Base-by-base conservation (phyloP, 805 yeast genomes). In the Wickerhamomyces hampshirensis region DNA sequence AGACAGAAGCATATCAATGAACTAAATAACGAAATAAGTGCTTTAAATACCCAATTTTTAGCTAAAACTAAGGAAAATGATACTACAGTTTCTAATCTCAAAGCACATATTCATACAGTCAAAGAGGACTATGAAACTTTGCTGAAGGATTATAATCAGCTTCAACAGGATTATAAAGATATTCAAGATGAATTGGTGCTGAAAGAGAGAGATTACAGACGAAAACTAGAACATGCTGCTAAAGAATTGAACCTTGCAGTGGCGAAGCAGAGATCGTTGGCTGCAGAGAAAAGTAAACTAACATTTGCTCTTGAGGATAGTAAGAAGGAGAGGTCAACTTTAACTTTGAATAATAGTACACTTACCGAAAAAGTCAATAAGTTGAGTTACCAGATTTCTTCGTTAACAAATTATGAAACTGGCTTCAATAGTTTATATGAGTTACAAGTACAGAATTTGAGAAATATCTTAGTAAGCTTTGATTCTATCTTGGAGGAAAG, bases 401-500 rank as follows among this genome's bases (percentile, higher is more conserved):
- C 51, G 10, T 29, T 52, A 27, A 31, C 48, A 6, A 60, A 60
- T 10, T 58, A 67, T 35, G 67, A 70, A 31, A 53, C 64, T 30
- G 71, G 70, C 23, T 65, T 68, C 36, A 62, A 65, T 19, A 71
- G 65, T 28, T 40, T 77, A 3, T 55, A 65, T 11, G 56, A 53
- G 4, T 45, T 60, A 8, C 76, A 73, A 38, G 52, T 73, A 3
- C 56, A 63, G 5, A 73, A 71, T 40, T 68, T 77, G 30, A 66
- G 71, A 11, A 74, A 66, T 42, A 51, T 77, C n/a, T 60, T 78
- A 28, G 59, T 62, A 14, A 64, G 73, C 1, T 69, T 79, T 38
- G 68, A 71, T 27, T 69, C 71, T 43, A 67, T 80, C 3, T 65
- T 81, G 4, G 86, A 81, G 40, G 73, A 71, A 35, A 49, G 65